A percentile compares a stretch with the other conserved stretches of the same genome.
phyloP scores from a whole-genome alignment of 805 yeast genomes.

The Yamadazyma philogaea region DNA sequence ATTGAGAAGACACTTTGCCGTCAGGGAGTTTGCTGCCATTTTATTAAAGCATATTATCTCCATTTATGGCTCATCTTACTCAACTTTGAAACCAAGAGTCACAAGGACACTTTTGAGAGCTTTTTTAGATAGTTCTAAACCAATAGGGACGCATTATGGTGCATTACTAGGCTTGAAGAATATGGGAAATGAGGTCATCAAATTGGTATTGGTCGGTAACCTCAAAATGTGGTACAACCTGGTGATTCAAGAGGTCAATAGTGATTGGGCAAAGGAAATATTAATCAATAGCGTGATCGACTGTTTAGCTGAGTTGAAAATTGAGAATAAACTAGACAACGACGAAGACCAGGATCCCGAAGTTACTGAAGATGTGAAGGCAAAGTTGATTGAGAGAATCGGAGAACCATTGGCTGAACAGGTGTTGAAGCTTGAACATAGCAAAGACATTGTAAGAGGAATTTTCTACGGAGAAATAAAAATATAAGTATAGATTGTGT shows the following conservation, averaged over 20 bases:
- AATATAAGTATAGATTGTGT: slow-evolving; percentile 14
- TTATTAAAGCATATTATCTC: slow-evolving; percentile 74
- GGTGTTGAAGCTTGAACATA: slow-evolving; percentile 47
- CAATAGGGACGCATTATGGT: slow-evolving; percentile 90
- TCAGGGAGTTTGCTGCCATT: slow-evolving; percentile 86
- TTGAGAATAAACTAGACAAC: slow-evolving; percentile 15
- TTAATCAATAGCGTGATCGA: slow-evolving; percentile 50
- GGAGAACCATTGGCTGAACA: slow-evolving; percentile 57
- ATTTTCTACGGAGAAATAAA: slow-evolving; percentile 67
- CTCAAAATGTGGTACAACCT: slow-evolving; percentile 72
- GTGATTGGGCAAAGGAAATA: slow-evolving; percentile 43
- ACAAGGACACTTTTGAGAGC: slow-evolving; percentile 91
- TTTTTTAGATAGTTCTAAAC: slow-evolving; percentile 76
- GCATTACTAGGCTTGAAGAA: slow-evolving; percentile 80
- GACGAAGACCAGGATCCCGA: slow-evolving; percentile 30
- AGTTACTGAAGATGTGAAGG: slow-evolving; percentile 29
- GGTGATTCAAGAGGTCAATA: slow-evolving; percentile 46
- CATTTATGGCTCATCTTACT: slow-evolving; percentile 79
- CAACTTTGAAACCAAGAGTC: slow-evolving; percentile 87
- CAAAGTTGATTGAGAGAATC: slow-evolving; percentile 52
- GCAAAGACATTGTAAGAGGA: slow-evolving; percentile 54
- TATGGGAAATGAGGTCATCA: slow-evolving; percentile 82
- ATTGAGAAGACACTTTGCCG: slow-evolving; percentile 47
- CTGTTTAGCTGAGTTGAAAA: slow-evolving; percentile 49
- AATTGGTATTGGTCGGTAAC: slow-evolving; percentile 82